phyloP scores from a whole-genome alignment of 192 early-diverging fungal species.

The Coemansia sp. region DNA sequence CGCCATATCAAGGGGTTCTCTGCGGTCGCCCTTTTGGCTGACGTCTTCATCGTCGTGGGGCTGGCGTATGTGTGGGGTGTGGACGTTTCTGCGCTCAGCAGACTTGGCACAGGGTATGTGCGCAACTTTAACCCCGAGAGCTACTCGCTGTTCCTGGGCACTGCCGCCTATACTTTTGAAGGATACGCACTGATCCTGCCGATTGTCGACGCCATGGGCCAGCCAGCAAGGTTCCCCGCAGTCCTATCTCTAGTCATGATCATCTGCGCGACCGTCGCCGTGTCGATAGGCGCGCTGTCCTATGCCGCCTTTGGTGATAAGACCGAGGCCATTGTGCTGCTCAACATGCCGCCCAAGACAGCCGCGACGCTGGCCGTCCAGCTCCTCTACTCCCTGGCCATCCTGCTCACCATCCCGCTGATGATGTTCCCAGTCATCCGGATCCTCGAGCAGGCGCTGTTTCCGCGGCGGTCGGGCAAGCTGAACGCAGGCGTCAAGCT shows the following conservation, averaged over 20 bases:
- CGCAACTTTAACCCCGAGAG: constrained; percentile 70
- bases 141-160: constrained; percentile 90
- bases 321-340: constrained; percentile 84
- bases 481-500: constrained; percentile 72
- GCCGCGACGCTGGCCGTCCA: constrained; percentile 70
- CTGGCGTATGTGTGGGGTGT: constrained; percentile 81
- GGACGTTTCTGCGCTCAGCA: constrained; percentile 67
- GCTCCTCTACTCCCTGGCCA: constrained; percentile 88
- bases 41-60: constrained; percentile 87
- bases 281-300: constrained; percentile 76
- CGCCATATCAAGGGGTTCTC: constrained; percentile 89
- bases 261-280: constrained; percentile 73
- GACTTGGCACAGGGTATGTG: constrained; percentile 63
- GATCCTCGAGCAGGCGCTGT: constrained; percentile 83
- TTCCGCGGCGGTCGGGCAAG: constrained; percentile 77
- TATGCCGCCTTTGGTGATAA: constrained; percentile 86
- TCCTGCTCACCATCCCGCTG: constrained; percentile 87
- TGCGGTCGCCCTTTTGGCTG: constrained; percentile 82
- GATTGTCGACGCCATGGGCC: constrained; percentile 76
- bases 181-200: constrained; percentile 82
- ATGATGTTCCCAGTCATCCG: constrained; percentile 90
- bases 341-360: constrained; percentile 78
- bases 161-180: constrained; percentile 90
- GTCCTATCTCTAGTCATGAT: constrained; percentile 78
- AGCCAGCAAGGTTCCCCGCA: constrained; percentile 77